Evolutionary conservation across 352 stramenopile genomes (phyloP).

Genomic region (Pythium rhizo-oryzae): DNA sequence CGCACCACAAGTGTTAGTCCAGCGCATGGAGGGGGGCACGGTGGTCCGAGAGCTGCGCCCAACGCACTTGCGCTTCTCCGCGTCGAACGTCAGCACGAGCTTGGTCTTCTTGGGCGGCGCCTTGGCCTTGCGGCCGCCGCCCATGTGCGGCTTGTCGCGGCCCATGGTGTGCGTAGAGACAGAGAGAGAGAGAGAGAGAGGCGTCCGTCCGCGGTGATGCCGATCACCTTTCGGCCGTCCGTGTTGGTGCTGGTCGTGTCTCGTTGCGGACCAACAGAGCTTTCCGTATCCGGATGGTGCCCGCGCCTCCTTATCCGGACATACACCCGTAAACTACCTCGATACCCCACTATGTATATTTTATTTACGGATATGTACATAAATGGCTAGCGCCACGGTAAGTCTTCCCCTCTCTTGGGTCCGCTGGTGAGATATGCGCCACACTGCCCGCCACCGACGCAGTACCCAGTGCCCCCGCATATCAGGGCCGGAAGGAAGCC

Average conservation of each 20-base stretch:
- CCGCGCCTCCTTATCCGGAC: neutral
- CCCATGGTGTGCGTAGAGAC: conserved; percentile 19
- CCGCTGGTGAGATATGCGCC: conserved; percentile 7
- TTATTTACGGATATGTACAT: neutral
- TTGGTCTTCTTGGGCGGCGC: conserved; percentile 82
- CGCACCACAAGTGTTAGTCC: neutral
- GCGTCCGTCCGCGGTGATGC: neutral
- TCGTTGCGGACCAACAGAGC: neutral
- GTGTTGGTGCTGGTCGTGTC: neutral
- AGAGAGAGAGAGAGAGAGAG: conserved; percentile 7
- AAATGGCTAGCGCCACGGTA: neutral
- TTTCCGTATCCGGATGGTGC: conserved; percentile 1
- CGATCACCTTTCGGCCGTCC: neutral
- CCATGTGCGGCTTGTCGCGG: conserved; percentile 27
- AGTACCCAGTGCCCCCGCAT: conserved; percentile 3
- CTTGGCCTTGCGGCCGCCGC: conserved; percentile 41
- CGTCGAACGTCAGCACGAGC: conserved; percentile 85
- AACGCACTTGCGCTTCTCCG: conserved; percentile 83
- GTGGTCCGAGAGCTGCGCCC: too few species aligned
- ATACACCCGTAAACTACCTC: neutral
- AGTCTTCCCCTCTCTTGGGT: neutral
- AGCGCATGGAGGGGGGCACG: too few species aligned
- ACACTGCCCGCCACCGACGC: conserved; percentile 4
- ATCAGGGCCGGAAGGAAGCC: neutral
- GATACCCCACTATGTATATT: neutral